Conservation (phyloP, 2,329 filamentous ascomycete species). For the Ophiocordyceps sinensis region DNA sequence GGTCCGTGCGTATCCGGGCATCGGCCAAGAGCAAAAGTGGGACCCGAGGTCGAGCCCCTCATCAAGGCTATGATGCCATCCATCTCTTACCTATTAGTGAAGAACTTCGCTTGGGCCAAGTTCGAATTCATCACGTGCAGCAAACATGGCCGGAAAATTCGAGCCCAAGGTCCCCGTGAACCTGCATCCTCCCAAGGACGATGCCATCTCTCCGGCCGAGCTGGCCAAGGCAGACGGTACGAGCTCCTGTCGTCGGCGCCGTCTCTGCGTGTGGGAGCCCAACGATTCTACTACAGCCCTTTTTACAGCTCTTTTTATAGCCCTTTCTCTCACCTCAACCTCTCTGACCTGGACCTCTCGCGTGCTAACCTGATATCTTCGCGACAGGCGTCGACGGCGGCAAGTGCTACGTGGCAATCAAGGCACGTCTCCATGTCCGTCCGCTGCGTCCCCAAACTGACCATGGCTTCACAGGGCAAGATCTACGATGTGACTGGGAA, state of each 20-base stretch:
- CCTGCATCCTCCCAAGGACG: conserved; percentile 74
- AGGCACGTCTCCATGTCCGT: conserved; percentile 29
- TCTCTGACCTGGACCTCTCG: no score
- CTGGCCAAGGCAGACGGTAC: conserved; percentile 70
- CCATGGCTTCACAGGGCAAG: conserved; percentile 46
- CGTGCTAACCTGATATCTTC: neutral
- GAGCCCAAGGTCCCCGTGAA: conserved; percentile 64
- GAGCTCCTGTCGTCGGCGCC: neutral
- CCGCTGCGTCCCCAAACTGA: neutral
- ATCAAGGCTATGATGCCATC: no score
- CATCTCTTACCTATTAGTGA: no score
- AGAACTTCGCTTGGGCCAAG: no score
- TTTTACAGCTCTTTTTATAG: no score
- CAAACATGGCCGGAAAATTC: conserved; percentile 48
- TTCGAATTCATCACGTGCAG: neutral
- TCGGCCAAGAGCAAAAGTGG: conserved; percentile 1
- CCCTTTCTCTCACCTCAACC: neutral
- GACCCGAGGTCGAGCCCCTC: neutral
- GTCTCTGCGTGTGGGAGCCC: neutral
- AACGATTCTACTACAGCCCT: no score
- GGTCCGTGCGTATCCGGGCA: conserved; percentile 5
- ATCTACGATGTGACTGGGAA: conserved; percentile 93
- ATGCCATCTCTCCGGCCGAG: conserved; percentile 68
- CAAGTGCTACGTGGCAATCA: conserved; percentile 56
- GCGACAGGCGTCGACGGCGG: conserved; percentile 47